phyloP scores from a whole-genome alignment of 352 stramenopile genomes.

The Globisporangium recalcitrans region DNA sequence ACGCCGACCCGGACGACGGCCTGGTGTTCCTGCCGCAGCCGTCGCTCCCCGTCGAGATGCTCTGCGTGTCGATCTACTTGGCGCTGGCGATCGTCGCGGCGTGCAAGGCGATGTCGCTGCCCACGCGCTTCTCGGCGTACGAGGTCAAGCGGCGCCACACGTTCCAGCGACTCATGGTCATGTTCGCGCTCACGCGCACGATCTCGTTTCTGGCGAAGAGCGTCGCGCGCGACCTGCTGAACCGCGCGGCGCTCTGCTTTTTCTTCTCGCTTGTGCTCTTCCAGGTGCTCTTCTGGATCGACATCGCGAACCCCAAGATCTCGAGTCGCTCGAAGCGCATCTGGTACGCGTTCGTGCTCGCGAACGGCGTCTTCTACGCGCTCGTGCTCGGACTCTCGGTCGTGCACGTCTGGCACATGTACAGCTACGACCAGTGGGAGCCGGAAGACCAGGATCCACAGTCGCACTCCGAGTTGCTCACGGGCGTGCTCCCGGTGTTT shows the following conservation, averaged over 20 bases:
- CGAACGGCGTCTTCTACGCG: conserved; percentile 74
- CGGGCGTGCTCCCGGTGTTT: conserved; percentile 55
- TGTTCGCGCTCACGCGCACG: conserved; percentile 55
- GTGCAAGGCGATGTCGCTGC: conserved; percentile 38
- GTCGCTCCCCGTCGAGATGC: conserved; percentile 34
- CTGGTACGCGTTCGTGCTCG: conserved; percentile 64
- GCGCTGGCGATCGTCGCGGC: conserved; percentile 45
- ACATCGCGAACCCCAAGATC: conserved; percentile 81
- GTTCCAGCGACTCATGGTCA: conserved; percentile 67
- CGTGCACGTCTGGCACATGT: conserved; percentile 32
- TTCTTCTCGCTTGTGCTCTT: conserved; percentile 87
- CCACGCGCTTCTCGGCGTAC: conserved; percentile 25
- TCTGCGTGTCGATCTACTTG: conserved; percentile 63
- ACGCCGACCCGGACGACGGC: neutral
- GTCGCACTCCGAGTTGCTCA: conserved; percentile 28
- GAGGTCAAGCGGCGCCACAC: conserved; percentile 44
- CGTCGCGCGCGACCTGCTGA: conserved; percentile 47
- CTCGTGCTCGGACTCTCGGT: conserved; percentile 56
- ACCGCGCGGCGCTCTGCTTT: conserved; percentile 66
- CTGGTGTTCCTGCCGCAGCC: conserved; percentile 61
- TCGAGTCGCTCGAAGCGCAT: conserved; percentile 68
- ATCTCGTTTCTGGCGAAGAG: conserved; percentile 44
- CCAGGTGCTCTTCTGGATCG: conserved; percentile 83
- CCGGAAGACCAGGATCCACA: conserved; percentile 15
- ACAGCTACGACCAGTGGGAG: conserved; percentile 17